A percentile compares a stretch with the other conserved stretches of the same genome.
phyloP scores from a whole-genome alignment of 2,329 filamentous ascomycete genomes.

The Septoria petroselini region DNA sequence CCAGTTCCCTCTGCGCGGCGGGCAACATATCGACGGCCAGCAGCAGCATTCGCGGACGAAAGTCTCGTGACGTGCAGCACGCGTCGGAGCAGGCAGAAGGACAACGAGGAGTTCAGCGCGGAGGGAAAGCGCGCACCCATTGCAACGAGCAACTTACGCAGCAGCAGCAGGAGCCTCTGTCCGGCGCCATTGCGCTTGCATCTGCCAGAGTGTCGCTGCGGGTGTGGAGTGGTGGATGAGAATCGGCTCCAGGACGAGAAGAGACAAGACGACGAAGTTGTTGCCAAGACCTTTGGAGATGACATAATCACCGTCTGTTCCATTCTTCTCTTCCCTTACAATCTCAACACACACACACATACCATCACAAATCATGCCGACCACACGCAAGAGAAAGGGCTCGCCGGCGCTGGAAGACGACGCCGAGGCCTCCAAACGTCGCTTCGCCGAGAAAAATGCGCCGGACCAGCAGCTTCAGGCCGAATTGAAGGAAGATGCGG shows the following conservation, averaged over 20 bases:
- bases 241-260: too few relatives aligned
- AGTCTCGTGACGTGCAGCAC: constrained; percentile 25
- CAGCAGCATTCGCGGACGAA: neutral
- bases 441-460: constrained; percentile 33
- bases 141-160: constrained; percentile 28
- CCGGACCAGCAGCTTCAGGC: constrained; percentile 15
- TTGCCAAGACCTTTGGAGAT: too few relatives aligned
- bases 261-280: too few relatives aligned
- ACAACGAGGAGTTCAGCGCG: constrained; percentile 47
- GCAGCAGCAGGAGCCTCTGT: constrained; percentile 29
- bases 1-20: neutral
- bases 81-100: constrained; percentile 41
- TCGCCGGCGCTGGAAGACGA: constrained; percentile 36
- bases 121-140: constrained; percentile 47
- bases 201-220: neutral
- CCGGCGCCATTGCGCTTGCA: constrained; percentile 38
- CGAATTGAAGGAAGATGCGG: constrained; percentile 16
- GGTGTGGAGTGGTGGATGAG: too few relatives aligned
- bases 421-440: constrained; percentile 37
- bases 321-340: too few relatives aligned
- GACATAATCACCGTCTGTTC: too few relatives aligned
- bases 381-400: constrained; percentile 39
- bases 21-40: neutral
- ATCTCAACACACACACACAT: too few relatives aligned
- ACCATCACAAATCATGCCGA: constrained; percentile 24